Evolutionary conservation across 345 rosid genomes (phyloP).

Genomic region (Schrenkiella parvula): DNA sequence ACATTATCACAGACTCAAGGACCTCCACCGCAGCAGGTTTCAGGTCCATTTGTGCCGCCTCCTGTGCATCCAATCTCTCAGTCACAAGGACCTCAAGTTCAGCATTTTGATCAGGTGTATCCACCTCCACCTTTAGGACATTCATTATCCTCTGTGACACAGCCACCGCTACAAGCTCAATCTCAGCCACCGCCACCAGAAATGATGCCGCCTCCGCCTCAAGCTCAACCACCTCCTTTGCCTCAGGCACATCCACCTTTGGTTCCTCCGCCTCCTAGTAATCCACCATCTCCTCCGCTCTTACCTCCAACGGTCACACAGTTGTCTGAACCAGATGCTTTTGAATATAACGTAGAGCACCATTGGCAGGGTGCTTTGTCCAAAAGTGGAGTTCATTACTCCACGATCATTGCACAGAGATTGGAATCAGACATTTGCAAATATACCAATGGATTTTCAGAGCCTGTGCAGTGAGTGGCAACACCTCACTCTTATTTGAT

Average conservation of each 20-base stretch:
- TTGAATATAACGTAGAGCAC: slow-evolving; percentile 41
- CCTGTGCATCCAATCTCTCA: slow-evolving; percentile 76
- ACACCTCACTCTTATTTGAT: slow-evolving; percentile 4
- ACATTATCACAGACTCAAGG: slow-evolving; percentile 35
- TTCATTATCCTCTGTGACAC: slow-evolving; percentile 19
- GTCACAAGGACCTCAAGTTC: slow-evolving; percentile 58
- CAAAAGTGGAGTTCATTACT: slow-evolving; percentile 91
- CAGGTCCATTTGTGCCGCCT: slow-evolving; percentile 69
- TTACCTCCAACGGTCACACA: slow-evolving; percentile 42
- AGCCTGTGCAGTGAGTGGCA: slow-evolving; percentile 75
- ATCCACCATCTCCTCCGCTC: slow-evolving; percentile 58
- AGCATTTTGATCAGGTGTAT: slow-evolving; percentile 59
- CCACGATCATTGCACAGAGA: slow-evolving; percentile 68
- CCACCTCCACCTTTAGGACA: slow-evolving; percentile 45
- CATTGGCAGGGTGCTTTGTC: slow-evolving; percentile 83
- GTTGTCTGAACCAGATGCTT: slow-evolving; percentile 41
- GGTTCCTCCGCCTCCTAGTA: slow-evolving; percentile 75
- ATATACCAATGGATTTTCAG: slow-evolving; percentile 62
- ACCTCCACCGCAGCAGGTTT: slow-evolving; percentile 29
- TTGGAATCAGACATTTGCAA: slow-evolving; percentile 74
- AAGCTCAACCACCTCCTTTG: slow-evolving; percentile 59
- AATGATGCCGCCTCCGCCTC: slow-evolving; percentile 44
- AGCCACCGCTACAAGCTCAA: slow-evolving; percentile 40
- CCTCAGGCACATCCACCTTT: slow-evolving; percentile 75
- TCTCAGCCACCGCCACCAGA: slow-evolving; percentile 46